phyloP scores from a whole-genome alignment of 1,284 basidiomycete species.

The Trametes polyzona region DNA sequence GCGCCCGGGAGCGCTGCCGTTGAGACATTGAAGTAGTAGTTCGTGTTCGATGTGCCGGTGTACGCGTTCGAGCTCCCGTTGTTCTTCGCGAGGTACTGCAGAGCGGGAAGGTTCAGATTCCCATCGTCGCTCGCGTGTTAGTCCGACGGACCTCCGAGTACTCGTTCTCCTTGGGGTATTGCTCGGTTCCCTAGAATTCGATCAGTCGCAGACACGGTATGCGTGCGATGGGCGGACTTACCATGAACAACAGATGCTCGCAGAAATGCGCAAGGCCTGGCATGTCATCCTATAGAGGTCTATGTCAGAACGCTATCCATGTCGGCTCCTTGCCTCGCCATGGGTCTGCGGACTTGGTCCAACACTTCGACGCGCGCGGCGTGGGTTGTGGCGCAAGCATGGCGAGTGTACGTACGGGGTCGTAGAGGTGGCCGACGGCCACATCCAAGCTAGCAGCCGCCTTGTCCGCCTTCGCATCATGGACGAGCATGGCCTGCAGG shows the following conservation, averaged over 20 bases:
- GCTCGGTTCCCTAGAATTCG: slow-evolving; percentile 72
- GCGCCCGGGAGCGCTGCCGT: slow-evolving; percentile 85
- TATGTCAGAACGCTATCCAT: background rate
- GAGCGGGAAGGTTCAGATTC: background rate
- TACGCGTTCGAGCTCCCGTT: slow-evolving; percentile 94
- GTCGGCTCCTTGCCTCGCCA: too few species aligned
- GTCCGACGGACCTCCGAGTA: slow-evolving; percentile 71
- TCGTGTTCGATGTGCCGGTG: slow-evolving; percentile 93
- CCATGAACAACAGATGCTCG: slow-evolving; percentile 97
- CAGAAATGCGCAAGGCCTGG: slow-evolving; percentile 92
- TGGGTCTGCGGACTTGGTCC: too few species aligned
- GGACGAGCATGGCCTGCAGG: slow-evolving; percentile 84
- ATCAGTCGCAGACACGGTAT: too few species aligned
- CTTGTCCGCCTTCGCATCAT: slow-evolving; percentile 91
- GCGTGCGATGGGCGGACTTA: too few species aligned
- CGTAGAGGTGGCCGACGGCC: slow-evolving; percentile 91
- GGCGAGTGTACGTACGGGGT: slow-evolving; percentile 80
- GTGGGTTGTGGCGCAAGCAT: background rate
- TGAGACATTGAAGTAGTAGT: slow-evolving; percentile 93
- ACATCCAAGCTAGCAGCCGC: slow-evolving; percentile 96
- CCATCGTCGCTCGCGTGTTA: background rate
- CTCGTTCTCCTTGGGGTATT: slow-evolving; percentile 91
- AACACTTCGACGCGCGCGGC: too few species aligned
- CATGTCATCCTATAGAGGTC: slow-evolving; percentile 67
- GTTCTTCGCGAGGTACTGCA: slow-evolving; percentile 85